Percentiles rank a stretch among this genome's conserved stretches.
Evolutionary conservation across 345 rosid genomes (phyloP).

Genomic region (Boechera retrofracta): DNA sequence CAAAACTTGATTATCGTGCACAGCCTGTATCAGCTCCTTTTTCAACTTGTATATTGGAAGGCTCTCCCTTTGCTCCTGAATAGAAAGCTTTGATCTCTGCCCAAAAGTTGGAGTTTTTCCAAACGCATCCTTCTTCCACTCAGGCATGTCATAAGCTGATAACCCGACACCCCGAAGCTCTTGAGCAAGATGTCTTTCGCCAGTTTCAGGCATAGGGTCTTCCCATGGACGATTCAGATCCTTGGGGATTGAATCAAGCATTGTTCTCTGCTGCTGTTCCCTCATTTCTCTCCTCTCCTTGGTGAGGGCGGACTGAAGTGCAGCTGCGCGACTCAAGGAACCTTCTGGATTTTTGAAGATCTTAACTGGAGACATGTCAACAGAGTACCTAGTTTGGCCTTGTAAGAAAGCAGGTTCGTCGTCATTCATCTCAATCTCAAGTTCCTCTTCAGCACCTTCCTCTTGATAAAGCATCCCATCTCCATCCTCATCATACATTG

Average conservation of each 20-base stretch:
- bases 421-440: slow-evolving; percentile 91
- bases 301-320: slow-evolving; percentile 87
- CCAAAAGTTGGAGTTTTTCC: slow-evolving; percentile 82
- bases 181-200: slow-evolving; percentile 92
- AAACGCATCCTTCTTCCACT: slow-evolving; percentile 95
- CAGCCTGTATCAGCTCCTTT: slow-evolving; percentile 83
- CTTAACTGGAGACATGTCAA: slow-evolving; percentile 89
- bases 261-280: slow-evolving; percentile 86
- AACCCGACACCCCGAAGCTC: slow-evolving; percentile 90
- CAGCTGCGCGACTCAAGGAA: slow-evolving; percentile 90
- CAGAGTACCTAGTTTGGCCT: slow-evolving; percentile 74
- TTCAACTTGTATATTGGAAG: slow-evolving; percentile 90
- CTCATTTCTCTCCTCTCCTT: slow-evolving; percentile 84
- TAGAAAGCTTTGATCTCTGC: slow-evolving; percentile 82
- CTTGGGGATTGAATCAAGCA: slow-evolving; percentile 93
- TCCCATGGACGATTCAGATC: slow-evolving; percentile 99
- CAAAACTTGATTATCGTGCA: slow-evolving; percentile 82
- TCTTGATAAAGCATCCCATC: slow-evolving; percentile 82
- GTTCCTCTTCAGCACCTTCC: slow-evolving; percentile 90
- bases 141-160: slow-evolving; percentile 90
- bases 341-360: slow-evolving; percentile 95
- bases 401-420: slow-evolving; percentile 87
- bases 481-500: slow-evolving; percentile 83
- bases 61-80: slow-evolving; percentile 90
- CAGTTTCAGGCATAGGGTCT: slow-evolving; percentile 92